Evolutionary conservation across 495 filamentous ascomycete species (phyloP), one percentile per base, ranked within the genome.

Genomic region (Endocarpon pusillum): DNA sequence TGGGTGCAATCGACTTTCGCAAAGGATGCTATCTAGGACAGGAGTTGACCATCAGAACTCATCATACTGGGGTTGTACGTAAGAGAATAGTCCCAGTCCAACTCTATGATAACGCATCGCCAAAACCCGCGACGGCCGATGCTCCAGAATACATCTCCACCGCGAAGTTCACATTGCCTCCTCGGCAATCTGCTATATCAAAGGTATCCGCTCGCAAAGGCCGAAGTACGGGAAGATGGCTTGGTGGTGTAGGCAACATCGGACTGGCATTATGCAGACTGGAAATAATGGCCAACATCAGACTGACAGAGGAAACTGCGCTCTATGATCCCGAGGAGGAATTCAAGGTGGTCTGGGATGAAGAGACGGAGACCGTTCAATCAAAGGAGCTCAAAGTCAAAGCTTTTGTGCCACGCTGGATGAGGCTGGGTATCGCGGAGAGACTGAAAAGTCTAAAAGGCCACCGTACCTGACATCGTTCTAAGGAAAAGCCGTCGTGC

Each of bases 21-120:
- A 97, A 97, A 57, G 89, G 89, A 1, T 97, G 89, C 54, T 97
- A 97, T 53, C 74, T 96, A 0, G 89, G 89, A 0, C 89, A 97
- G 57, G 89, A 97, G 51, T 62, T 96, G 34, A 96, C 91, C 5
- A 92, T 94, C 29, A 73, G 89, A 17, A 96, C 91, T 0, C 74
- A 83, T 47, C 89, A 96, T 53, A 85, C 77, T 1, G 89, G 89
- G 22, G 81, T 97, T 7, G 83, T 94, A 28, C 62, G 89, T 45
- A 93, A 93, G 61, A 61, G 89, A 2, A 69, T 96, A n/a, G 45
- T 97, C 21, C 89, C 89, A 0, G 73, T 84, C 3, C 61, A 76
- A 51, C 37, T 94, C n/a, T 92, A 91, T 47, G 43, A 49, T 2
- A 45, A 48, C 4, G 46, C 51, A 1, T 58, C 61, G 16, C 45